Evolutionary conservation across 2,329 filamentous ascomycete genomes (phyloP).

Genomic region (Blastomyces percursus): DNA sequence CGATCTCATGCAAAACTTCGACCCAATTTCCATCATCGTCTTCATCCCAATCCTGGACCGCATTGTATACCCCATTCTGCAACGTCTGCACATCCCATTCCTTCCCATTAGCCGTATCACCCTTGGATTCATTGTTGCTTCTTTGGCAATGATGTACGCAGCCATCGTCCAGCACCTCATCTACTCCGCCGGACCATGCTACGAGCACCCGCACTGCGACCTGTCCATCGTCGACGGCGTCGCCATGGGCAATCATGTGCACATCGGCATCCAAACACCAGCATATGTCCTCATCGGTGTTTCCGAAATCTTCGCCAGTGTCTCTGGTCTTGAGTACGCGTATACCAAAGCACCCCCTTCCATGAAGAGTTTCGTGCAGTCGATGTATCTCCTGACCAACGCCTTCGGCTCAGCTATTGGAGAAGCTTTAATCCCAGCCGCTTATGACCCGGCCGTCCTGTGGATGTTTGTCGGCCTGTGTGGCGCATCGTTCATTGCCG

Average conservation of each 20-base stretch:
- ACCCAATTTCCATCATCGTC: constrained; percentile 64
- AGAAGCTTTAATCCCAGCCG: constrained; percentile 49
- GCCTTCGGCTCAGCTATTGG: constrained; percentile 50
- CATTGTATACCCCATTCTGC: constrained; percentile 58
- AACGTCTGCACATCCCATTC: constrained; percentile 52
- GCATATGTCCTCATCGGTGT: constrained; percentile 37
- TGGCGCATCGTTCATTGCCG: constrained; percentile 38
- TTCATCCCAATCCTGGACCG: constrained; percentile 62
- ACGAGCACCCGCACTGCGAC: constrained; percentile 29
- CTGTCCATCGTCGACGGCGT: constrained; percentile 25
- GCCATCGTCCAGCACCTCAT: constrained; percentile 48
- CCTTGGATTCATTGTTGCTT: constrained; percentile 55
- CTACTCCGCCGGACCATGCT: constrained; percentile 45
- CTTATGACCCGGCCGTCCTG: constrained; percentile 53
- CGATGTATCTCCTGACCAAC: constrained; percentile 48
- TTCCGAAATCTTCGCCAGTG: constrained; percentile 51
- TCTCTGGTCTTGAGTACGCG: constrained; percentile 61
- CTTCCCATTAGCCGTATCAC: constrained; percentile 68
- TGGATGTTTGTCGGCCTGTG: constrained; percentile 57
- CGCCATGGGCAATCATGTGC: constrained; percentile 30
- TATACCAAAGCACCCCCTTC: constrained; percentile 60
- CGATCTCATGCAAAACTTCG: constrained; percentile 64
- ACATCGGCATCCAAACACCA: constrained; percentile 37
- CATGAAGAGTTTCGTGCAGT: constrained; percentile 54
- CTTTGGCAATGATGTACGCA: constrained; percentile 51